A percentile compares a stretch with the other conserved stretches of the same genome.
phyloP scores from a whole-genome alignment of 345 rosid genomes.

The Salix arbutifolia region DNA sequence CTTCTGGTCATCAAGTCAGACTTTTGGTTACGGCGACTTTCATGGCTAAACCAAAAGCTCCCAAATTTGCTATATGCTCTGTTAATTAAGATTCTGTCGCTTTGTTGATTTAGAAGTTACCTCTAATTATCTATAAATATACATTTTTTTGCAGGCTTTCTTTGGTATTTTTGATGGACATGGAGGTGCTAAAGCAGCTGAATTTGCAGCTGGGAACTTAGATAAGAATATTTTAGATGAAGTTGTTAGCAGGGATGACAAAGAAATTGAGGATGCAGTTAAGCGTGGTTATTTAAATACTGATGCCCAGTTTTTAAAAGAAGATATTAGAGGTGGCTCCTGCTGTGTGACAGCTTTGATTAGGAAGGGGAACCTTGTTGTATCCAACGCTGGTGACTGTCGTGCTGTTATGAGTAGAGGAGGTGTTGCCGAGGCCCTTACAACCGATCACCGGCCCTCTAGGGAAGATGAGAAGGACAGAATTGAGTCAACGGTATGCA shows the following conservation, averaged over 20 bases:
- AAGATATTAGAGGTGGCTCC: conserved; percentile 63
- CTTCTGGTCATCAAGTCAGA: background rate
- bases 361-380: conserved; percentile 58
- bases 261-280: conserved; percentile 48
- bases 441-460: conserved; percentile 77
- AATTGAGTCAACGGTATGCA: conserved; percentile 60
- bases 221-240: conserved; percentile 51
- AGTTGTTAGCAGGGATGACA: conserved; percentile 33
- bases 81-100: background rate
- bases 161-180: conserved; percentile 93
- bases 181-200: conserved; percentile 79
- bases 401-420: conserved; percentile 83
- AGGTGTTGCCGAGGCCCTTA: conserved; percentile 71
- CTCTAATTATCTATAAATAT: background rate
- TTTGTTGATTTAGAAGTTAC: background rate
- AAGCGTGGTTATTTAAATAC: conserved; percentile 70
- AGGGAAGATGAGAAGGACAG: conserved; percentile 75
- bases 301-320: conserved; percentile 58
- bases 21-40: background rate
- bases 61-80: background rate
- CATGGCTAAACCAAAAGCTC: background rate
- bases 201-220: conserved; percentile 66
- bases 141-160: conserved; percentile 42
- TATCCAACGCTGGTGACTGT: conserved; percentile 86
- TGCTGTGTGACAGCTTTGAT: conserved; percentile 86